phyloP scores from a whole-genome alignment of 108 stramenopile species.

The Skeletonema potamos region DNA sequence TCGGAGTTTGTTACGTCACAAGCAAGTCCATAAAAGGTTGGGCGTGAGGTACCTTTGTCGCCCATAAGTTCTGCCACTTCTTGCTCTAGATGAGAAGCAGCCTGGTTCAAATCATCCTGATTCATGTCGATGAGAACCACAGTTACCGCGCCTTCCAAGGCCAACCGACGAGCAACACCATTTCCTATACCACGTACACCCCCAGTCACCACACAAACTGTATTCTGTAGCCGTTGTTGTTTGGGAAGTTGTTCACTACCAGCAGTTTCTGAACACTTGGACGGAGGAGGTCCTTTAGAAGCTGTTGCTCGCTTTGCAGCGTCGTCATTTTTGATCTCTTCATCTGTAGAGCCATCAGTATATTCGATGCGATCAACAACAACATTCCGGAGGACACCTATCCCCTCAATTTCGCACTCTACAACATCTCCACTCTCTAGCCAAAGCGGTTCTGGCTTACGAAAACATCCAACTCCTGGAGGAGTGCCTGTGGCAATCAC shows the following conservation, averaged over 20 bases:
- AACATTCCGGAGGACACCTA: slow-evolving; percentile 50
- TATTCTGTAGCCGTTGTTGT: slow-evolving; percentile 27
- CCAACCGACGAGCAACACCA: slow-evolving; percentile 56
- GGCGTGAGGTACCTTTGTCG: not conserved
- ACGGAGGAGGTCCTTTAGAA: slow-evolving; percentile 14
- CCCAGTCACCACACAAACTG: slow-evolving; percentile 52
- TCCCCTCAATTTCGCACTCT: slow-evolving; percentile 65
- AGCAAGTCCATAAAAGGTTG: slow-evolving; percentile 32
- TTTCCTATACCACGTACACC: slow-evolving; percentile 63
- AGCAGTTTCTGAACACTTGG: not conserved
- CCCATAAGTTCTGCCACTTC: slow-evolving; percentile 8
- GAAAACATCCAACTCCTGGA: slow-evolving; percentile 69
- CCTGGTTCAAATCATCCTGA: slow-evolving; percentile 30
- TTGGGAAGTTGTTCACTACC: not conserved
- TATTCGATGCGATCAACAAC: slow-evolving; percentile 31
- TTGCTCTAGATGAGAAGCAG: slow-evolving; percentile 28
- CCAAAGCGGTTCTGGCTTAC: slow-evolving; percentile 61
- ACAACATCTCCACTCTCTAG: slow-evolving; percentile 59
- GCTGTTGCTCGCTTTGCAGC: not conserved
- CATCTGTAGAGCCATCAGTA: not conserved
- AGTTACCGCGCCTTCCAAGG: slow-evolving; percentile 47
- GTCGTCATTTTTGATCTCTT: not conserved
- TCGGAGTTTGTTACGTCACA: slow-evolving; percentile 53
- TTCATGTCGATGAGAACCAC: slow-evolving; percentile 54
- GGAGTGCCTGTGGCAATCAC: slow-evolving; percentile 69